Conservation (phyloP, 176 grass and related monocot genomes). For the Pontederia crassipes region DNA sequence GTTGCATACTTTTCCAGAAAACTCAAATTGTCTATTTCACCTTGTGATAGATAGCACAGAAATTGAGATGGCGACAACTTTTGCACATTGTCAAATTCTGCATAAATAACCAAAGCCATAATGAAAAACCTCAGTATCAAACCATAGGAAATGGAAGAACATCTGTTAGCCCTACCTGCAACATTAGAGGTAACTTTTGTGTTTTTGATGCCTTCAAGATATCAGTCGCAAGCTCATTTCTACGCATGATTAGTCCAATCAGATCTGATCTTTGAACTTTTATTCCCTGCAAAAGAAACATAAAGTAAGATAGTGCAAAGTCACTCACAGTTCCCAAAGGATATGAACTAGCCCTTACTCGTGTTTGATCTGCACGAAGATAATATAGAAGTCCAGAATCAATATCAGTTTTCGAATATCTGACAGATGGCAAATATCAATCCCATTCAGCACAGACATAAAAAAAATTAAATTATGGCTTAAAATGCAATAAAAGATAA, state of each 20-base stretch:
- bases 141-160: neutral
- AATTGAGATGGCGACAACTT: constrained; percentile 62
- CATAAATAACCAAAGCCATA: constrained; percentile 18
- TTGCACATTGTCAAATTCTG: constrained; percentile 73
- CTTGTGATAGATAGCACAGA: constrained; percentile 88
- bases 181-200: constrained; percentile 68
- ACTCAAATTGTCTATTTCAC: constrained; percentile 5
- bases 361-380: constrained; percentile 77
- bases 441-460: neutral
- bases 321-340: constrained; percentile 10
- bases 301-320: constrained; percentile 12
- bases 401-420: constrained; percentile 78
- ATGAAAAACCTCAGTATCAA: constrained; percentile 18
- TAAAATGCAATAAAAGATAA: neutral
- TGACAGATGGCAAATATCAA: constrained; percentile 30
- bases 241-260: constrained; percentile 81
- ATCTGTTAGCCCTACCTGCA: constrained; percentile 35
- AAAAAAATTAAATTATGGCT: neutral
- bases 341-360: constrained; percentile 40
- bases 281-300: constrained; percentile 51
- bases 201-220: constrained; percentile 72
- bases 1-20: too few species aligned
- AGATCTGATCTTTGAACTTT: constrained; percentile 82
- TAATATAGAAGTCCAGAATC: constrained; percentile 90
- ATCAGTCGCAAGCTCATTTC: constrained; percentile 90